These are phyloP conservation scores for Trichophyton verrucosum DNA, from an alignment of 2,329 filamentous ascomycete species.

Conservation along the genomic window DNA sequence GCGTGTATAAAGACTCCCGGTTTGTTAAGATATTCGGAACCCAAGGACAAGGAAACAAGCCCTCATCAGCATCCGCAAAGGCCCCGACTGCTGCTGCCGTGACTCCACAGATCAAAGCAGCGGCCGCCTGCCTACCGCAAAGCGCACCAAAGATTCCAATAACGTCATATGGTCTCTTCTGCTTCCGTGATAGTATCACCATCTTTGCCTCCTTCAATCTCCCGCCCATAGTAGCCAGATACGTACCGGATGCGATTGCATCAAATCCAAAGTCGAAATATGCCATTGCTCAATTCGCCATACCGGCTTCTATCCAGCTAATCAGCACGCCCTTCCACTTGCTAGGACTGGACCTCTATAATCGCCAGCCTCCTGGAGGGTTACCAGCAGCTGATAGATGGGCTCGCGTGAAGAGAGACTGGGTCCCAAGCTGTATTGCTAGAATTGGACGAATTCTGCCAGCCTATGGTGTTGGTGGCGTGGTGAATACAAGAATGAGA, in stretches of 20 bases:
- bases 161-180: constrained; percentile 65
- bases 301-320: constrained; percentile 67
- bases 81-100: constrained; percentile 2
- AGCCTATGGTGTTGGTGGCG: constrained; percentile 77
- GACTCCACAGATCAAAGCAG: background rate
- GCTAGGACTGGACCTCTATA: constrained; percentile 76
- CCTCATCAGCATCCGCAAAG: constrained; percentile 7
- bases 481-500: constrained; percentile 66
- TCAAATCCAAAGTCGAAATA: constrained; percentile 37
- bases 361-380: constrained; percentile 42
- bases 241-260: constrained; percentile 45
- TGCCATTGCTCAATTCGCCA: constrained; percentile 62
- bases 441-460: constrained; percentile 76
- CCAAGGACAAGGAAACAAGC: constrained; percentile 17
- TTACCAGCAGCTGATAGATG: constrained; percentile 49
- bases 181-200: constrained; percentile 70
- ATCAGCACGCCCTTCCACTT: constrained; percentile 74
- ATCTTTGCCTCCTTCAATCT: constrained; percentile 90
- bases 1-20: constrained; percentile 79
- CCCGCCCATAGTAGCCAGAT: constrained; percentile 63
- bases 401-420: constrained; percentile 58
- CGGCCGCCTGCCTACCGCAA: constrained; percentile 7
- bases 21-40: constrained; percentile 76
- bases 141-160: constrained; percentile 45
- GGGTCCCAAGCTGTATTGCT: constrained; percentile 59